Evolutionary conservation across 225 moss, liverwort and hornwort genomes (phyloP).

Genomic region (Marchantia polymorpha): DNA sequence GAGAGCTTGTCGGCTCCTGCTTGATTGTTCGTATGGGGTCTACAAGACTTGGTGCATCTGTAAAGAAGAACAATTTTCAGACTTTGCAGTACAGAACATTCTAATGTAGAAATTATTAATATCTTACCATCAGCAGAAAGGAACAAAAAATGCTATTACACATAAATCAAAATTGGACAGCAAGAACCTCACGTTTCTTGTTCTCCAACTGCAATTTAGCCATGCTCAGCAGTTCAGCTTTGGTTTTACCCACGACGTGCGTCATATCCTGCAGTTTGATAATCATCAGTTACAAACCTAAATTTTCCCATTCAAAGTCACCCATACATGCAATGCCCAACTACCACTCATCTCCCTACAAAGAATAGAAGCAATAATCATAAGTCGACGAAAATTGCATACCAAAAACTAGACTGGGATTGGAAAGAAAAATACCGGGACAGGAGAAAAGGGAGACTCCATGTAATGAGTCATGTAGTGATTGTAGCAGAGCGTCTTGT

Average conservation of each 20-base stretch:
- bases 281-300: background rate
- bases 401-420: background rate
- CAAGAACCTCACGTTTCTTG: conserved; percentile 63
- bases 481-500: conserved; percentile 74
- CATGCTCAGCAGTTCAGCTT: conserved; percentile 78
- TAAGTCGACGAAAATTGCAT: background rate
- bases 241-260: conserved; percentile 83
- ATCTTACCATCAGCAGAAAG: background rate
- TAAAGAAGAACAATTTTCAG: background rate
- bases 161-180: background rate
- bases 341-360: background rate
- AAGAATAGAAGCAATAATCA: background rate
- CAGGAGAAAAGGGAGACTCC: conserved; percentile 84
- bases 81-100: background rate
- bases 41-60: conserved; percentile 43
- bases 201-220: conserved; percentile 72
- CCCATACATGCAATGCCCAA: background rate
- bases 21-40: conserved; percentile 70
- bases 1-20: conserved; percentile 86
- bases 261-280: conserved; percentile 66
- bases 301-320: background rate
- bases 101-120: too few species aligned
- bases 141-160: background rate
- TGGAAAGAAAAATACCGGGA: conserved; percentile 53
- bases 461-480: conserved; percentile 90